Evolutionary conservation across 2,329 filamentous ascomycete genomes (phyloP), one percentile per base, ranked within the genome.

Genomic region (Thermomyces lanuginosus): DNA sequence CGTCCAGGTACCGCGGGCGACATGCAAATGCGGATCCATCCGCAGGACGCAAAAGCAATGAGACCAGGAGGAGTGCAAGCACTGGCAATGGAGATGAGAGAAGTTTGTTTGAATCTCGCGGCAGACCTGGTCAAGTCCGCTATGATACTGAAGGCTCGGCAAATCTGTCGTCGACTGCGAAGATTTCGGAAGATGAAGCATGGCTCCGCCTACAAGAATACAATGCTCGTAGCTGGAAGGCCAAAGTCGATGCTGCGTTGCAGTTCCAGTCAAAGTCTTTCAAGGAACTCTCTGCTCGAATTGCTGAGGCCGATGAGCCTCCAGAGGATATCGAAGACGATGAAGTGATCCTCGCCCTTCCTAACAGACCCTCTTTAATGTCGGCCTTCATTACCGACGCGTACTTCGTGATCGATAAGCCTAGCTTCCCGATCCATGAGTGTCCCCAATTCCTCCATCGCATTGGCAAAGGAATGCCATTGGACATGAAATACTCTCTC

Each of bases 391-490:
- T 95, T 38, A 82, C 74, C 33, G 86, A 98, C 46, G 60, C 98
- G 16, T 76, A 86, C 36, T 64, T 98, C 29, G 62, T 72, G 16
- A 64, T 98, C 32, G 89, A 95, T 51, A 93, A 92, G 48, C 89
- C 89, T 1, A 86, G 80, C 0, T 98, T 98, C 46, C 76, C 83
- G 0, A 60, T 92, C 32, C 63, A 70, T 2, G 74, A 92, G 8
- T 71, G 86, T 29, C 79, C 86, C 0, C 69, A 77, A 9, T 98
- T 92, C 46, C 60, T 98, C 14, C 69, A 93, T 45, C 70, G 72
- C 24, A 75, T 95, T 31, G 89, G 89, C n/a, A 98, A 98, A 56
- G 89, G 89, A 1, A 91, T 98, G 72, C 89, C 89, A 1, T 65
- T 72, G 35, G 76, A 91, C 43, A 98, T 83, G 69, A 63, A 86